Evolutionary conservation across 495 filamentous ascomycete species (phyloP).

Genomic region (Glutinoglossum americanum): DNA sequence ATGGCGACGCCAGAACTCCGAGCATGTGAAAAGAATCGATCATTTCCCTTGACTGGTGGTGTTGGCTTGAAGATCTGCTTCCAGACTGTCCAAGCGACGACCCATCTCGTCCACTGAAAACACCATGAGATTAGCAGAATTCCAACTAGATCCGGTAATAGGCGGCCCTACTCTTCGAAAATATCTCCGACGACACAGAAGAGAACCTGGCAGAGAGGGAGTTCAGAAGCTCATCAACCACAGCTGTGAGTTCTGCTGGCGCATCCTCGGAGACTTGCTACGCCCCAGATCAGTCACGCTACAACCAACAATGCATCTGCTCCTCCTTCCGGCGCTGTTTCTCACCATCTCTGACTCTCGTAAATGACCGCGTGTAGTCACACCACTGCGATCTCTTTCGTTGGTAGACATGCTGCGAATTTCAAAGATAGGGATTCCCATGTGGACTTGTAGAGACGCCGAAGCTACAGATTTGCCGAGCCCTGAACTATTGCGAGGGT

Average conservation of each 20-base stretch:
- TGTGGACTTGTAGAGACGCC: neutral
- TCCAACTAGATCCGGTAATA: neutral
- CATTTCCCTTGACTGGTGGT: constrained; percentile 18
- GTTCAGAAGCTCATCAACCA: constrained; percentile 69
- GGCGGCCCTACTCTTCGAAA: constrained; percentile 55
- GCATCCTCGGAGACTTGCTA: neutral
- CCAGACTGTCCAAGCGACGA: constrained; percentile 65
- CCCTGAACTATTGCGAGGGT: neutral
- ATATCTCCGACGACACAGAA: constrained; percentile 59
- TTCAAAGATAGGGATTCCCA: neutral
- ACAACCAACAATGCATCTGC: too few relatives aligned
- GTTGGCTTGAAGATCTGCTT: constrained; percentile 40
- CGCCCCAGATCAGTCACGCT: neutral
- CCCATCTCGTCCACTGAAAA: constrained; percentile 85
- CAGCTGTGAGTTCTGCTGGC: constrained; percentile 44
- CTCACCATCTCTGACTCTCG: neutral
- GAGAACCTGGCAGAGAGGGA: constrained; percentile 69
- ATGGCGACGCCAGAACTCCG: constrained; percentile 11
- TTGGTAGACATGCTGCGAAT: neutral
- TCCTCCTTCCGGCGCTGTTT: neutral
- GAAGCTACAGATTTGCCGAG: neutral
- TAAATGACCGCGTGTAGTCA: neutral
- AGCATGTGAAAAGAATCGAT: neutral
- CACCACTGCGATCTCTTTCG: neutral
- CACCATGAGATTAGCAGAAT: constrained; percentile 1